Base-by-base conservation (phyloP, 768 basidiomycete species). In the Kwoniella shandongensis region DNA sequence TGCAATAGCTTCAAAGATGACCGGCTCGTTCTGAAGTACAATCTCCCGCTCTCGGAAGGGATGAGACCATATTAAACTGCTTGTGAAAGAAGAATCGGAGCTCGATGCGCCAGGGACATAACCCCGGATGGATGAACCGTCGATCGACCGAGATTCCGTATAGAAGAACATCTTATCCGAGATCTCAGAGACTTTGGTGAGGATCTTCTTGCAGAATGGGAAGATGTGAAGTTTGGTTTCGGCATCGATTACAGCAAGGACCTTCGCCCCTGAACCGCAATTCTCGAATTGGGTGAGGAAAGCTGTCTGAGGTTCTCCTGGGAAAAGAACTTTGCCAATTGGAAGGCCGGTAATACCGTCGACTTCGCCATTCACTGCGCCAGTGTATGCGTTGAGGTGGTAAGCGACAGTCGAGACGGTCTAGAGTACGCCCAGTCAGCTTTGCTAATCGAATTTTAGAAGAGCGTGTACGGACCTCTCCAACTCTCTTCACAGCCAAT, bases 41-140 rank as follows among this genome's bases (percentile, higher is more conserved):
- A 80, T 78, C 67, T 92, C 88, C 25, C 79, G 80, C 0, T 78
- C 75, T 0, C 81, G 79, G 25, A 35, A 90, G 74, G 20, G 82
- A 79, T 15, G 85, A 70, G 83, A 80, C 90, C 90, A 92, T 0
- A 84, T 84, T 7, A 84, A 76, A 65, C 83, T 80, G 18, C 83
- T 84, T 36, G 83, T 79, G 58, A 83, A 77, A 22, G 25, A 29
- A 29, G 38, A 29, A 26, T 49, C 49, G 35, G 25, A 47, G 13
- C 29, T 18, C 13, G 54, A 38, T 0, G 45, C 22, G 23, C 52
- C 32, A 8, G 58, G 57, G n/a, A 62, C 45, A 32, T 58, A 53
- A 4, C 72, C 72, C 17, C n/a, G 22, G 6, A 69, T 51, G 5
- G 53, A 25, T 3, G 52, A 35, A 10, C 61, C 58, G 26, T 60